Percentiles rank a stretch among this genome's conserved stretches.
Evolutionary conservation across 2,329 filamentous ascomycete genomes (phyloP).

Genomic region (Neopestalotiopsis clavispora): DNA sequence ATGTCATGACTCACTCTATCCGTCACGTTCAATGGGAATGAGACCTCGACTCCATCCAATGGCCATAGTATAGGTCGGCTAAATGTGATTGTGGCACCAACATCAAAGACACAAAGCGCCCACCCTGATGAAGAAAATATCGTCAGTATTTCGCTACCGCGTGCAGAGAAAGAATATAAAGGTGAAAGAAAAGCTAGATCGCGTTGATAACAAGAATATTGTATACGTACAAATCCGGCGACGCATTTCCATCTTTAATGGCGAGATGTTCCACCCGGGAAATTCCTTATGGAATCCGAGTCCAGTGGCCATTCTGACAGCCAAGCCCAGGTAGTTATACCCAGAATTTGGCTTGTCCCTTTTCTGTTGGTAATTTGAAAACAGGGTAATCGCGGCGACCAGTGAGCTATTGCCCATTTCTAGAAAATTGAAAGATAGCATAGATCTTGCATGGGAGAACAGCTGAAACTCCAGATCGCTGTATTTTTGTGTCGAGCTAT

Average conservation of each 20-base stretch:
- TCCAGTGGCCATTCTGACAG: constrained; percentile 53
- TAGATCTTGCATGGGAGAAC: constrained; percentile 19
- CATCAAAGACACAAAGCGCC: constrained; percentile 47
- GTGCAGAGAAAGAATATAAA: too few relatives aligned
- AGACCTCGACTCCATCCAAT: constrained; percentile 29
- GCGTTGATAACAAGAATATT: too few relatives aligned
- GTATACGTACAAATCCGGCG: constrained; percentile 28
- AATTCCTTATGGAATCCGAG: constrained; percentile 53
- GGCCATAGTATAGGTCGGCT: constrained; percentile 32
- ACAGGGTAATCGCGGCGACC: constrained; percentile 37
- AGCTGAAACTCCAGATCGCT: constrained; percentile 19
- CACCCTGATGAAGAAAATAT: constrained; percentile 32
- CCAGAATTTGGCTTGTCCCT: constrained; percentile 55
- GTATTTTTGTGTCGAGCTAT: constrained; percentile 2
- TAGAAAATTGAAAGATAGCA: constrained; percentile 22
- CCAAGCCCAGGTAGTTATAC: constrained; percentile 54
- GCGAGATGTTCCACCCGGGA: constrained; percentile 35
- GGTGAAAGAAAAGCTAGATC: too few relatives aligned
- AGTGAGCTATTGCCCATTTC: constrained; percentile 39
- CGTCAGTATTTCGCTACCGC: too few relatives aligned
- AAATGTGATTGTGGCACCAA: constrained; percentile 48
- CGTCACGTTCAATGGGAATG: constrained; percentile 29
- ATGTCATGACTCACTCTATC: constrained; percentile 24
- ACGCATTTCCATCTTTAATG: constrained; percentile 35
- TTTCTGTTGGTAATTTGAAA: constrained; percentile 46